phyloP scores from a whole-genome alignment of 2,329 filamentous ascomycete species.

The Dactylellina sp. region DNA sequence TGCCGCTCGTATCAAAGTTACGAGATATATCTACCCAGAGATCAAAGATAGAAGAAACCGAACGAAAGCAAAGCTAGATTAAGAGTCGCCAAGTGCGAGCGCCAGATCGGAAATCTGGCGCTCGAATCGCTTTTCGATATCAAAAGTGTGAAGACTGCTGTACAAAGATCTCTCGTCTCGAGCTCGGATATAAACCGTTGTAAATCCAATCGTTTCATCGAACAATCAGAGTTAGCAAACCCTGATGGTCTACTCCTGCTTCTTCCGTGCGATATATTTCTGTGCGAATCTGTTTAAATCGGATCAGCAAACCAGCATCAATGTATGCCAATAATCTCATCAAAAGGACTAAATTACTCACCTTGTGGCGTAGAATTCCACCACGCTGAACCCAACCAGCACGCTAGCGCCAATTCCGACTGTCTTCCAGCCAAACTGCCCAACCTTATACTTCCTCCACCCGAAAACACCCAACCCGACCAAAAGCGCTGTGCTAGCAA shows the following conservation, averaged over 20 bases:
- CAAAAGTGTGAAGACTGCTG: no score
- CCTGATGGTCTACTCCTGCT: slow-evolving; percentile 26
- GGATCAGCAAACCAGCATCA: slow-evolving; percentile 12
- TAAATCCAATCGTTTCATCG: no score
- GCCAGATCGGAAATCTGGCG: no score
- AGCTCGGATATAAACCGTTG: not conserved
- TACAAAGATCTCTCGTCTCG: no score
- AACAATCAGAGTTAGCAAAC: no score
- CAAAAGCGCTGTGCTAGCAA: slow-evolving; percentile 30
- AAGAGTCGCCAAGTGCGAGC: no score
- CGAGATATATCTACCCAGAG: no score
- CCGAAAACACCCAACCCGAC: slow-evolving; percentile 42
- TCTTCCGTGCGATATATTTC: slow-evolving; percentile 35
- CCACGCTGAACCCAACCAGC: slow-evolving; percentile 50
- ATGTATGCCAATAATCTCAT: no score
- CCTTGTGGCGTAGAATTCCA: slow-evolving; percentile 50
- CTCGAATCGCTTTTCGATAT: no score
- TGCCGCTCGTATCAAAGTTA: no score
- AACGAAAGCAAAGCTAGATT: no score
- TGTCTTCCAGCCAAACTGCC: slow-evolving; percentile 40
- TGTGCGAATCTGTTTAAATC: slow-evolving; percentile 27
- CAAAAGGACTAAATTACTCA: slow-evolving; percentile 19
- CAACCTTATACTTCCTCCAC: slow-evolving; percentile 34
- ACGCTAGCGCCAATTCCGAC: slow-evolving; percentile 40
- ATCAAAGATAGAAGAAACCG: no score